These are phyloP conservation scores for Porphyra umbilicalis DNA, from an alignment of 31 red algal genomes.

Conservation along the genomic window DNA sequence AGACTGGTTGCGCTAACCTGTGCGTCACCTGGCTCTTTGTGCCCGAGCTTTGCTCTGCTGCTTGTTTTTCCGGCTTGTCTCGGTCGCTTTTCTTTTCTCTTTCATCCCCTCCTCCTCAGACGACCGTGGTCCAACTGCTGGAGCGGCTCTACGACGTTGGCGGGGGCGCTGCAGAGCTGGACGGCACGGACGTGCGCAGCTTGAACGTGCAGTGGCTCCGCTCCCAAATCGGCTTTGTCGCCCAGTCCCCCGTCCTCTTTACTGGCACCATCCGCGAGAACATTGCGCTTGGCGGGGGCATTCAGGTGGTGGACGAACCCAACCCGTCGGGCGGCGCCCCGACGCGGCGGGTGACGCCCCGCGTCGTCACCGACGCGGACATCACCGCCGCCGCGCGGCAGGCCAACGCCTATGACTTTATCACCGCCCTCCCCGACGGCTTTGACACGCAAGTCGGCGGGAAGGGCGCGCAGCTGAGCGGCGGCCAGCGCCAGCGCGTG, in stretches of 20 bases:
- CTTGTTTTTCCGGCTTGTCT: neutral
- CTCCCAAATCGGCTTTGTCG: constrained; percentile 14
- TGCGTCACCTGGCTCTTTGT: neutral
- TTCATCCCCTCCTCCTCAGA: no score
- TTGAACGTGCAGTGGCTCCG: constrained; percentile 22
- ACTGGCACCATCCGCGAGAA: constrained; percentile 14
- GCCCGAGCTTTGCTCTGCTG: neutral
- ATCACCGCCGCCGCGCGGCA: constrained; percentile 15
- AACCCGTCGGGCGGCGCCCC: neutral
- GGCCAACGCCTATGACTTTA: constrained; percentile 35
- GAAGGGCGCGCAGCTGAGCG: constrained; percentile 30
- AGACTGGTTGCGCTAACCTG: no score
- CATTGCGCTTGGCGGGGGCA: constrained; percentile 9
- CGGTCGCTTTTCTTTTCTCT: neutral
- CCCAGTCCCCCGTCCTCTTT: constrained; percentile 17
- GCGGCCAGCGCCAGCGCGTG: constrained; percentile 70
- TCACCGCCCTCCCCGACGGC: constrained; percentile 25
- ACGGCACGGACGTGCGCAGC: constrained; percentile 7
- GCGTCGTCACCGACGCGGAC: neutral
- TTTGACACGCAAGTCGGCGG: constrained; percentile 38
- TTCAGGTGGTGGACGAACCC: neutral
- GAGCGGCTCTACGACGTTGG: constrained; percentile 26
- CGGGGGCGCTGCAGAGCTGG: constrained; percentile 11
- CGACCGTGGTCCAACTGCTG: constrained; percentile 26
- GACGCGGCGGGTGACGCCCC: neutral